phyloP scores from a whole-genome alignment of 306 rosid species.

The Carpinus fangiana region DNA sequence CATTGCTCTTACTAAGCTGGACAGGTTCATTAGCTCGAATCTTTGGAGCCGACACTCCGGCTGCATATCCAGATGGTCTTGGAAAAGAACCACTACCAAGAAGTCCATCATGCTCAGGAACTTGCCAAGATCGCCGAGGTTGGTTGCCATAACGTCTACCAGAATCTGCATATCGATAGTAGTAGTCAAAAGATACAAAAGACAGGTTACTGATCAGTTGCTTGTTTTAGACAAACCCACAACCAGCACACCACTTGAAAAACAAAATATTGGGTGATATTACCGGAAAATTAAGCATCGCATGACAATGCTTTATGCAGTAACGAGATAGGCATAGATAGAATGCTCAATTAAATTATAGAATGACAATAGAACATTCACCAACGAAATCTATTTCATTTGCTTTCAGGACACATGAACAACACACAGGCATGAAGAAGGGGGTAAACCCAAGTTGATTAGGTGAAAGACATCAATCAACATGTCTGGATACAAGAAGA shows the following conservation, averaged over 20 bases:
- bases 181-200: slow-evolving; percentile 22
- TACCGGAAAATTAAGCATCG: no score
- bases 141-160: slow-evolving; percentile 69
- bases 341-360: background rate
- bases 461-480: slow-evolving; percentile 3
- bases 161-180: slow-evolving; percentile 56
- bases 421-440: background rate
- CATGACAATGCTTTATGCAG: background rate
- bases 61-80: slow-evolving; percentile 73
- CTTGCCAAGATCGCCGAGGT: slow-evolving; percentile 72
- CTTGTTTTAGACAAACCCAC: slow-evolving; percentile 23
- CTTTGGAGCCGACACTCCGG: slow-evolving; percentile 67
- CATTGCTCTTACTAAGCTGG: slow-evolving; percentile 64
- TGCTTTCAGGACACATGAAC: background rate
- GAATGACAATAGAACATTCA: background rate
- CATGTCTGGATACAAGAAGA: background rate
- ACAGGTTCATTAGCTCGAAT: slow-evolving; percentile 54
- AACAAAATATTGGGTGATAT: background rate
- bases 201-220: slow-evolving; percentile 11
- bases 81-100: slow-evolving; percentile 98
- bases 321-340: background rate
- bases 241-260: background rate
- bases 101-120: slow-evolving; percentile 98
- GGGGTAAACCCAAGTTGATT: background rate
- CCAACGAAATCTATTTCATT: background rate